A percentile compares a stretch with the other conserved stretches of the same genome.
Conservation (phyloP, 331 rosid species). For the Quercus lobata region DNA sequence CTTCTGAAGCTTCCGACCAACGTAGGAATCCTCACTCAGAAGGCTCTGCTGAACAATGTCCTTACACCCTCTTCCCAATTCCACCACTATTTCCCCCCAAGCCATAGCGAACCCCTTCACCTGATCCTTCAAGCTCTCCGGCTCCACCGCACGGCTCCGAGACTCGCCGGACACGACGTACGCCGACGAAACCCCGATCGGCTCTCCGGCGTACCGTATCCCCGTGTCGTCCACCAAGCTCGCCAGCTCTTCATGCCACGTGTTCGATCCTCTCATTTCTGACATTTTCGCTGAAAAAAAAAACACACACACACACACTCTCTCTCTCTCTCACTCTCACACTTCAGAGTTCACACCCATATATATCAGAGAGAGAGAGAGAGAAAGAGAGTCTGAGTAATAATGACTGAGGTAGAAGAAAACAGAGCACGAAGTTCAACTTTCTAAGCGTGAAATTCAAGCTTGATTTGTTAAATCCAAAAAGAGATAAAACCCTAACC, state of each 20-base stretch:
- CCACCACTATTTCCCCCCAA: constrained; percentile 83
- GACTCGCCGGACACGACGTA: constrained; percentile 26
- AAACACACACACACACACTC: too few species aligned
- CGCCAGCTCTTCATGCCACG: constrained; percentile 71
- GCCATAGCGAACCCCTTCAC: constrained; percentile 77
- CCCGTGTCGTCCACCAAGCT: constrained; percentile 52
- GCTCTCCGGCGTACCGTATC: constrained; percentile 34
- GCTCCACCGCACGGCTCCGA: constrained; percentile 23
- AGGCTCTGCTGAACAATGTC: constrained; percentile 76
- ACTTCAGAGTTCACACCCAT: neutral
- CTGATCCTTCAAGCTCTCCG: constrained; percentile 81
- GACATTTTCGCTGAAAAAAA: constrained; percentile 42
- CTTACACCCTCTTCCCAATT: constrained; percentile 73
- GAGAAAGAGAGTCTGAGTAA: neutral
- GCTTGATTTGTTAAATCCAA: constrained; percentile 18
- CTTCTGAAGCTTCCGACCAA: constrained; percentile 50
- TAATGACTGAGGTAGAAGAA: constrained; percentile 8
- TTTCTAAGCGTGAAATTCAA: constrained; percentile 41
- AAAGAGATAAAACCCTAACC: constrained; percentile 9
- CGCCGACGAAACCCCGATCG: constrained; percentile 29
- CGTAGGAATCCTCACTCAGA: constrained; percentile 60
- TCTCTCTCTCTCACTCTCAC: neutral
- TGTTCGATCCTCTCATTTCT: constrained; percentile 48
- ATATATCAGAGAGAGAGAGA: neutral
- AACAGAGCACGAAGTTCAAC: constrained; percentile 14